Evolutionary conservation across 192 early-diverging fungal genomes (phyloP), one percentile per base, ranked within the genome.

Genomic region (Coemansia sp.): DNA sequence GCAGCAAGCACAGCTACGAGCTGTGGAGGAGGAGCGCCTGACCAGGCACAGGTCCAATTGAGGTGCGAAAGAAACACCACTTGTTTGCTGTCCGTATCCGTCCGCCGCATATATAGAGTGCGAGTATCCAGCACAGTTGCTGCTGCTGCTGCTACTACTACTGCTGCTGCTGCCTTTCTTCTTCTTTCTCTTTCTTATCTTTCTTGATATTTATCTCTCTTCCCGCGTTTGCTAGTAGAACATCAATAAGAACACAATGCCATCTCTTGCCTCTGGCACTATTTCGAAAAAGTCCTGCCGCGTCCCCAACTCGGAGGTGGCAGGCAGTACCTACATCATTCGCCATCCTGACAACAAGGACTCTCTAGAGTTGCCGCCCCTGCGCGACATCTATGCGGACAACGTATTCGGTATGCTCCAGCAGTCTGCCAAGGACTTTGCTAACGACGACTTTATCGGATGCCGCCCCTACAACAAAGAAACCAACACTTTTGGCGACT

Each of bases 401-500:
- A 79, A 74, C 44, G 74, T 79, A 9, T 68, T 77, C 61, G 77
- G 64, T 20, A 76, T 80, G 69, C 63, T 84, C 41, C 83, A 76
- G 25, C 20, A 64, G 55, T 88, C 87, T 13, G 81, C 86, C 44
- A 86, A 79, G 53, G 69, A 68, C 38, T 86, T 81, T 32, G 77
- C 74, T 59, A 77, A 88, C 62, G 73, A 70, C 37, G 85, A 85
- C 42, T 92, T 88, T 67, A 70, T 93, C 19, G 92, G 90, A 20
- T 84, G 84, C 51, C 89, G 92, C 58, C 66, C 85, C 2, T 84
- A 84, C 66, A 85, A 89, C 75, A 75, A 79, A 12, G 76, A 81
- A 17, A 83, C 88, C 12, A 85, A 87, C 69, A 84, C 78, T 22
- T 86, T 86, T 74, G 92, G 87, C 54, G 77, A 78, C 14, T 94